Base-by-base conservation (phyloP, 2,329 filamentous ascomycete genomes). In the Raffaelea ambrosiae region DNA sequence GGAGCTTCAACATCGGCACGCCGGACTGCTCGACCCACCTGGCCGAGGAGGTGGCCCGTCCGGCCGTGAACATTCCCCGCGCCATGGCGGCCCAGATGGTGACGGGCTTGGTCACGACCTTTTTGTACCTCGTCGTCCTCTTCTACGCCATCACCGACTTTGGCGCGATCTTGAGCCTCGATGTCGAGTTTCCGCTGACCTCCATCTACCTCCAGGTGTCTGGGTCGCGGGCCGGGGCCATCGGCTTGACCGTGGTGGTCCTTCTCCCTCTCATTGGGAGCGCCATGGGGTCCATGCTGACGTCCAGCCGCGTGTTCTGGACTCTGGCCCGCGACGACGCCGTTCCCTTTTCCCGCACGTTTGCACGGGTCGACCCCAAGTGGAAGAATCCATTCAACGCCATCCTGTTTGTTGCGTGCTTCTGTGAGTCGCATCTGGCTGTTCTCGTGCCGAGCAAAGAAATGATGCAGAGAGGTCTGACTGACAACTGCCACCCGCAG, bases 381-480 rank as follows among this genome's bases (percentile, higher is more conserved):
- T 70, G 77, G 48, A 76, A 76, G 43, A 81, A 79, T 57, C 79
- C 79, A 0, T 66, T 82, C 49, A 73, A 74, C 48, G 70, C 79
- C 1, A 79, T 77, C 1, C 51, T 81, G 18, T 69, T 76, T 50
- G 75, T 73, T 50, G 69, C 69, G 3, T 52, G 69, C 29, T 48
- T 80, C 3, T 40, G 18, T n/a, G n/a, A n/a, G n/a, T n/a, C n/a
- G n/a, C n/a, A n/a, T n/a, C n/a, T n/a, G n/a, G n/a, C n/a, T n/a
- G n/a, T n/a, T n/a, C n/a, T n/a, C n/a, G n/a, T n/a, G n/a, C n/a
- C n/a, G n/a, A n/a, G n/a, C n/a, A n/a, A n/a, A n/a, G n/a, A n/a
- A n/a, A n/a, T n/a, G n/a, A n/a, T n/a, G n/a, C 13, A 36, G 68
- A n/a, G n/a, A n/a, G n/a, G n/a, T n/a, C n/a, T n/a, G n/a, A n/a